Conservation (phyloP, 352 stramenopile species). For the Phytophthora cactorum region DNA sequence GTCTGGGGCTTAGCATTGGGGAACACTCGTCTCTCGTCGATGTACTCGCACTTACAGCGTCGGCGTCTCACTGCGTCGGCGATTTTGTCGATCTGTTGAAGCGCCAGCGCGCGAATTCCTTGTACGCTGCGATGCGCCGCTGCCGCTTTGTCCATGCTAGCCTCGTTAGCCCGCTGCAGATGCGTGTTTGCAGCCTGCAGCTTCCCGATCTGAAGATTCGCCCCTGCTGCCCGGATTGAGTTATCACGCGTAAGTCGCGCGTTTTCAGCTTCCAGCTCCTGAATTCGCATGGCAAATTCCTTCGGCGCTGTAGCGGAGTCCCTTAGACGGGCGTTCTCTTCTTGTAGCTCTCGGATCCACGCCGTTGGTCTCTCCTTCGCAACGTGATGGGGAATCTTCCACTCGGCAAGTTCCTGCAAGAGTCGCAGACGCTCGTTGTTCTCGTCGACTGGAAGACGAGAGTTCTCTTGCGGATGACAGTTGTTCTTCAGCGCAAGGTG, state of each 20-base stretch:
- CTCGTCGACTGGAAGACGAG: too few species aligned
- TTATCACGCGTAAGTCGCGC: background rate
- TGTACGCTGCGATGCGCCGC: background rate
- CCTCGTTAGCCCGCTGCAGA: background rate
- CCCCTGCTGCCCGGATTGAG: background rate
- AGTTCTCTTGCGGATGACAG: too few species aligned
- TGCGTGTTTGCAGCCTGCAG: background rate
- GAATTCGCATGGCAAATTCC: background rate
- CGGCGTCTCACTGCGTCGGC: background rate
- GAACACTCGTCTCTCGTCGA: background rate
- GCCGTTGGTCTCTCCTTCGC: background rate
- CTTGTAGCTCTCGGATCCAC: background rate
- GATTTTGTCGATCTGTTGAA: background rate
- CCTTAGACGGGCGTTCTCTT: background rate
- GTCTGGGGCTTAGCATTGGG: background rate
- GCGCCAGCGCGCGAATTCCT: background rate
- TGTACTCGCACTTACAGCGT: background rate
- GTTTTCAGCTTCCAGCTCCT: background rate
- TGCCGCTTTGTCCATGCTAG: background rate
- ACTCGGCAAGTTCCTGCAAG: background rate
- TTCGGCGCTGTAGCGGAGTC: background rate
- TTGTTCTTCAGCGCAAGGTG: too few species aligned
- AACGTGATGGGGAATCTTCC: background rate
- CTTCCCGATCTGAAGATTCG: background rate
- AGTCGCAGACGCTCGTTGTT: background rate